Evolutionary conservation across 768 basidiomycete genomes (phyloP).

Genomic region (Epithele typhae): DNA sequence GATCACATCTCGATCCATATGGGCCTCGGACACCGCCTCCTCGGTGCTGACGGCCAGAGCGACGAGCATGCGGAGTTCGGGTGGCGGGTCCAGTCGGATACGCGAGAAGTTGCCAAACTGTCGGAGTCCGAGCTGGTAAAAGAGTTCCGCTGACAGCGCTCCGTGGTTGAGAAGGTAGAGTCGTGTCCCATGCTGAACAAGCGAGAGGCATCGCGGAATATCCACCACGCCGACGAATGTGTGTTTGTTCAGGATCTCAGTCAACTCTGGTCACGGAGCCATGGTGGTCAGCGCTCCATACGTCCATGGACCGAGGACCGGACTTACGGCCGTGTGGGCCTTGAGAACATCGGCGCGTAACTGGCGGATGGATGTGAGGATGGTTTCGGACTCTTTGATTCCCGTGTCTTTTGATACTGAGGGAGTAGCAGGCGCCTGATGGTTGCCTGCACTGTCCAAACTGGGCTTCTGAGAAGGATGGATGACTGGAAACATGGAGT

Average conservation of each 20-base stretch:
- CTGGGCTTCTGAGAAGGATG: slow-evolving; percentile 18
- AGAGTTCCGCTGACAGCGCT: slow-evolving; percentile 81
- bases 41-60: slow-evolving; percentile 76
- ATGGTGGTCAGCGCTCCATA: too few relatives aligned
- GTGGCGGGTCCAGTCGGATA: slow-evolving; percentile 80
- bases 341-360: slow-evolving; percentile 58
- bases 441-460: slow-evolving; percentile 24
- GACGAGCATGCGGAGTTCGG: slow-evolving; percentile 64
- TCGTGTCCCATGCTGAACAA: slow-evolving; percentile 85
- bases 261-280: slow-evolving; percentile 52
- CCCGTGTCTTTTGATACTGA: slow-evolving; percentile 33
- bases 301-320: too few relatives aligned
- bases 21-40: slow-evolving; percentile 44
- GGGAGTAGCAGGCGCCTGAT: slow-evolving; percentile 34
- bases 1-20: slow-evolving; percentile 56
- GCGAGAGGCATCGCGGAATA: slow-evolving; percentile 61
- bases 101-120: slow-evolving; percentile 85
- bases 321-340: slow-evolving; percentile 65
- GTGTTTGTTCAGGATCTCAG: slow-evolving; percentile 81
- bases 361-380: slow-evolving; percentile 66
- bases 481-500: slow-evolving; percentile 86
- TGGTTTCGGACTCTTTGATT: slow-evolving; percentile 73
- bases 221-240: slow-evolving; percentile 93
- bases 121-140: slow-evolving; percentile 88
- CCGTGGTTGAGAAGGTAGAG: slow-evolving; percentile 88